These are phyloP conservation scores for Ensete glaucum DNA, from an alignment of 176 grass and related monocot species.

Conservation along the genomic window DNA sequence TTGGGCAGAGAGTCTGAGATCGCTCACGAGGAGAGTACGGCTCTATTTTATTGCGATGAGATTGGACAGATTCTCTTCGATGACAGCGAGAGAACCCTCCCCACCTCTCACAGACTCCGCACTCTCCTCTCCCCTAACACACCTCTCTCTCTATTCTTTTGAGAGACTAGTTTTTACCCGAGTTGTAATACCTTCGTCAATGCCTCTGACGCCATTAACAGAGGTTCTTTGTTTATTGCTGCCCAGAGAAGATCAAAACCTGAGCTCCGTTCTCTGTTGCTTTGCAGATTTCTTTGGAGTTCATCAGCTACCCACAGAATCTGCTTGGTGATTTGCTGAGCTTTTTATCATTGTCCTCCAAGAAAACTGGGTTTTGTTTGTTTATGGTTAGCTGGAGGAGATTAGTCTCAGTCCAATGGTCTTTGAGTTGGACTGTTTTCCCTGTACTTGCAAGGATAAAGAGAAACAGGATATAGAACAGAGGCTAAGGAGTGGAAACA, in stretches of 20 bases:
- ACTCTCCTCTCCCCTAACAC: slow-evolving; percentile 1
- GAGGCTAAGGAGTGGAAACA: neutral
- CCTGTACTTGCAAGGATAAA: too few species aligned
- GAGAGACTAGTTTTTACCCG: neutral
- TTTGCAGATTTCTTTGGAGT: neutral
- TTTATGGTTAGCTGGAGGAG: too few species aligned
- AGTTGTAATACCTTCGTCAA: too few species aligned
- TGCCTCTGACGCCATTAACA: neutral
- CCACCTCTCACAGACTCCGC: slow-evolving; percentile 9
- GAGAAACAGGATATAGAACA: neutral
- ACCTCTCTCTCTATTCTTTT: slow-evolving; percentile 2
- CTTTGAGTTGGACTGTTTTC: neutral
- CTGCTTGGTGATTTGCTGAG: too few species aligned
- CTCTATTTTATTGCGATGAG: slow-evolving; percentile 52
- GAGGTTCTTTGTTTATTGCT: too few species aligned
- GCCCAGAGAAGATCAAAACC: neutral
- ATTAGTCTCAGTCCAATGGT: neutral
- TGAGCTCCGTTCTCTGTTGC: neutral
- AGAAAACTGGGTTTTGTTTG: too few species aligned
- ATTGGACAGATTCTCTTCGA: slow-evolving; percentile 64
- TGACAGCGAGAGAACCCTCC: neutral
- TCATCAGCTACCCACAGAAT: neutral
- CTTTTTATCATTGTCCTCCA: too few species aligned
- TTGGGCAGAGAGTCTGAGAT: slow-evolving; percentile 2
- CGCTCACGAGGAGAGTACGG: slow-evolving; percentile 60